A percentile compares a stretch with the other conserved stretches of the same genome.
These are phyloP conservation scores for rapeseed (Brassica napus) DNA, from an alignment of 345 rosid genomes.

Conservation along the genomic window Da-Ae NC_063442.1:44999001-44999500, in stretches of 20 bases:
- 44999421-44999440: slow-evolving; percentile 85
- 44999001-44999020: neutral
- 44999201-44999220: neutral
- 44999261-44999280: neutral
- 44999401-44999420: slow-evolving; percentile 80
- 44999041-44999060: neutral
- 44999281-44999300: neutral
- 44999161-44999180: neutral
- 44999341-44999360: neutral
- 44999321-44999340: slow-evolving; percentile 64
- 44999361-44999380: neutral
- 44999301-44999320: slow-evolving; percentile 53
- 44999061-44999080: neutral
- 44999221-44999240: neutral
- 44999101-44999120: neutral
- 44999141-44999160: neutral
- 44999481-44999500: slow-evolving; percentile 79
- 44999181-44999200: neutral
- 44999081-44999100: neutral
- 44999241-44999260: neutral
- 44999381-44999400: slow-evolving; percentile 9
- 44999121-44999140: neutral
- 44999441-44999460: slow-evolving; percentile 97
- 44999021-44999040: neutral
- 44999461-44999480: slow-evolving; percentile 87